Percentiles rank a stretch among this genome's conserved stretches.
phyloP scores from a whole-genome alignment of 176 grass and related monocot genomes.

The Olyra latifolia region DNA sequence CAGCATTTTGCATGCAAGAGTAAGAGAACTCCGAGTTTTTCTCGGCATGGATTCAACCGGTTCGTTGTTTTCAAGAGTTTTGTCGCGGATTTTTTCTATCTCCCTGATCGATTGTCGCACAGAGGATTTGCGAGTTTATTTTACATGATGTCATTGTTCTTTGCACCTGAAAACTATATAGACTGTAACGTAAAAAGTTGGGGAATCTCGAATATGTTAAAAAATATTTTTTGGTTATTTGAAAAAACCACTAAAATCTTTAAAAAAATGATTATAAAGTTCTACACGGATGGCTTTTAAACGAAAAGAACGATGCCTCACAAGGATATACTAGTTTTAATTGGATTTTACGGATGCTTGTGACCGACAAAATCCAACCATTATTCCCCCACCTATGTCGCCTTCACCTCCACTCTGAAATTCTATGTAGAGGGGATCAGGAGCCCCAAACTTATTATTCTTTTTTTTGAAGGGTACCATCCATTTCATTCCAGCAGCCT shows the following conservation, averaged over 20 bases:
- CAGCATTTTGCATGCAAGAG: not conserved
- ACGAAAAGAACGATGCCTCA: too few species aligned
- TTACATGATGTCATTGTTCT: not conserved
- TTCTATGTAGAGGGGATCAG: not conserved
- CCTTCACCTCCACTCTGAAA: constrained; percentile 7
- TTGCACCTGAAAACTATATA: too few species aligned
- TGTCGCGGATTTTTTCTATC: not conserved
- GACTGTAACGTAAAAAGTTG: too few species aligned
- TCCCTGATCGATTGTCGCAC: not conserved
- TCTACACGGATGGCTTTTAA: too few species aligned
- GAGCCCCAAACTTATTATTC: too few species aligned
- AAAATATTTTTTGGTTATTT: too few species aligned
- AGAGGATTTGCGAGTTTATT: not conserved
- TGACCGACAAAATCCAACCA: not conserved
- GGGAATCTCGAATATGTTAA: too few species aligned
- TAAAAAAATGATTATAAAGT: too few species aligned
- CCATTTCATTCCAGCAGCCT: too few species aligned
- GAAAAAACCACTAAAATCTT: too few species aligned
- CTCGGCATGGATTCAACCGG: not conserved
- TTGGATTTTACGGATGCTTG: not conserved
- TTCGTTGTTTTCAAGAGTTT: not conserved
- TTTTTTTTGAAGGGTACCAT: too few species aligned
- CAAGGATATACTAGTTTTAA: too few species aligned
- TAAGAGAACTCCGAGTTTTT: not conserved
- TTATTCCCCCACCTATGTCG: not conserved